Percentiles rank a stretch among this genome's conserved stretches.
These are phyloP conservation scores for Trichosanthes cucumerina DNA, from an alignment of 306 rosid genomes.

Conservation along the genomic window DNA sequence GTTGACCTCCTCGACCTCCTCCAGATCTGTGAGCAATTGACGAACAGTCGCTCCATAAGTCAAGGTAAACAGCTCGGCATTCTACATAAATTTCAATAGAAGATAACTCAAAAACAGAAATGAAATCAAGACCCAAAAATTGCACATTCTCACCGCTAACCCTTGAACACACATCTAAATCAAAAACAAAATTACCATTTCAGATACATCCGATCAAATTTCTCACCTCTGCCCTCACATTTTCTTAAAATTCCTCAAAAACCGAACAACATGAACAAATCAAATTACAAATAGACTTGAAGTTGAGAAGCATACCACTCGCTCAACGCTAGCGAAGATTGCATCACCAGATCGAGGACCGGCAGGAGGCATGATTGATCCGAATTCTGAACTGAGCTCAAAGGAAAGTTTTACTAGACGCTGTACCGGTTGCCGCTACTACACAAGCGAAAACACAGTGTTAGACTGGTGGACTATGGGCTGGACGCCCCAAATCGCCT, in stretches of 20 bases:
- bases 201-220: background rate
- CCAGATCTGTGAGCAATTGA: constrained; percentile 95
- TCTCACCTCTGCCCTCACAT: background rate
- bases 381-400: constrained; percentile 12
- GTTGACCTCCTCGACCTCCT: constrained; percentile 97
- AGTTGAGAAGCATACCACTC: constrained; percentile 51
- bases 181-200: background rate
- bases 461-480: background rate
- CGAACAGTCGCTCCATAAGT: constrained; percentile 99
- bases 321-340: constrained; percentile 76
- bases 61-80: constrained; percentile 88
- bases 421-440: background rate
- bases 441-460: background rate
- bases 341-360: constrained; percentile 97
- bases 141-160: background rate
- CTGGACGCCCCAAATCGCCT: background rate
- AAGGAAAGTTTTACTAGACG: background rate
- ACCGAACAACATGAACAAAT: background rate
- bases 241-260: background rate
- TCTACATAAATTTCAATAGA: constrained; percentile 29
- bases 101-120: background rate
- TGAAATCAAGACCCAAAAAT: background rate
- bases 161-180: background rate
- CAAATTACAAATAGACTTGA: background rate
- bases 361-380: constrained; percentile 57